Percentiles rank a stretch among this genome's conserved stretches.
phyloP scores from a whole-genome alignment of 805 yeast species.

The Sungouiella thailandica region DNA sequence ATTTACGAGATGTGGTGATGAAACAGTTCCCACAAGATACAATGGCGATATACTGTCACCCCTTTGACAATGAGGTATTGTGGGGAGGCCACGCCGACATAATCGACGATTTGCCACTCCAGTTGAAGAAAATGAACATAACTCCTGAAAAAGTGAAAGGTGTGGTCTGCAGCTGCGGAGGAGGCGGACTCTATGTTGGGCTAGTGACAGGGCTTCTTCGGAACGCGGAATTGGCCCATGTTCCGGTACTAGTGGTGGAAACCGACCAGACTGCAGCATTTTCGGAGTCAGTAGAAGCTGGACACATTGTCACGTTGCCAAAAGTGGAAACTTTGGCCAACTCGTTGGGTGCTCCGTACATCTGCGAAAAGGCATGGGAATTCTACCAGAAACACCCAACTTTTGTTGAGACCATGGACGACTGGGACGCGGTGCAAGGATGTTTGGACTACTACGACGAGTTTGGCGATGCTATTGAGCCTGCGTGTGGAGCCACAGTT shows the following conservation, averaged over 20 bases:
- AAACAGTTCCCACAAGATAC: constrained; percentile 2
- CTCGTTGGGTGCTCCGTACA: constrained; percentile 26
- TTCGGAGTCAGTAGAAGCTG: constrained; percentile 16
- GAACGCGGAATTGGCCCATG: constrained; percentile 9
- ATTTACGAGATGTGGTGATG: constrained; percentile 16
- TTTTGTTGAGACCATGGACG: constrained; percentile 17
- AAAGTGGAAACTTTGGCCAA: constrained; percentile 21
- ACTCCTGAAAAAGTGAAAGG: constrained; percentile 17
- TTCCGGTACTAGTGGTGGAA: constrained; percentile 26
- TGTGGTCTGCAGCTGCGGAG: constrained; percentile 29
- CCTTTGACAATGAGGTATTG: constrained; percentile 25
- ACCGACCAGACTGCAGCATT: constrained; percentile 23
- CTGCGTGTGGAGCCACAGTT: constrained; percentile 31
- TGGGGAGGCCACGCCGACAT: constrained; percentile 32
- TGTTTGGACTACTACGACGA: constrained; percentile 19
- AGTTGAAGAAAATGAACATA: constrained; percentile 13
- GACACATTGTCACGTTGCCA: constrained; percentile 15
- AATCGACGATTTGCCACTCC: constrained; percentile 11
- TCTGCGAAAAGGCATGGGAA: constrained; percentile 16
- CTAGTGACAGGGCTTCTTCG: constrained; percentile 20
- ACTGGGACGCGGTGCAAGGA: constrained; percentile 21
- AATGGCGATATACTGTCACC: constrained; percentile 27
- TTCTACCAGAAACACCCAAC: constrained; percentile 16
- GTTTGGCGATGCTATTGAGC: constrained; percentile 22
- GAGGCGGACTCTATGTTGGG: constrained; percentile 32